Evolutionary conservation across 768 basidiomycete genomes (phyloP).

Genomic region (Agrocybe praecox): DNA sequence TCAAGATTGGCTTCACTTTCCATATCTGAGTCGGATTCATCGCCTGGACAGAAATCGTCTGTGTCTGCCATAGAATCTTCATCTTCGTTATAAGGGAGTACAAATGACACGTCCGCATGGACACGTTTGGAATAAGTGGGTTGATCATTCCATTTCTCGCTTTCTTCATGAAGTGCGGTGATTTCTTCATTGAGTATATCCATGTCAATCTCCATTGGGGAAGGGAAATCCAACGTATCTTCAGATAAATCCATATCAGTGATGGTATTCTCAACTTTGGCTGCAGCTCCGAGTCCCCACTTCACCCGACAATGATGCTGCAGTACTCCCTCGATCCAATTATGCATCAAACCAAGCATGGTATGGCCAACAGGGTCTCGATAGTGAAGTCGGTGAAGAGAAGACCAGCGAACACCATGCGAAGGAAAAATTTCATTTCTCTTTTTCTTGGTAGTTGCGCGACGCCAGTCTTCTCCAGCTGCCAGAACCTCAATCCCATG

Average conservation of each 20-base stretch:
- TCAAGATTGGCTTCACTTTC: no score
- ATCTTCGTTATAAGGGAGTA: not conserved
- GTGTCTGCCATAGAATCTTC: no score
- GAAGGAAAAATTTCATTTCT: not conserved
- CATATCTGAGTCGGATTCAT: no score
- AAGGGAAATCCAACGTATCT: not conserved
- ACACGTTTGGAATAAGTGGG: not conserved
- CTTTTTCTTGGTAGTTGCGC: not conserved
- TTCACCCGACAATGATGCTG: not conserved
- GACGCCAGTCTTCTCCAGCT: not conserved
- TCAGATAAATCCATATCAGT: not conserved
- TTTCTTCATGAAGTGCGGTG: not conserved
- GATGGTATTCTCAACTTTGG: not conserved
- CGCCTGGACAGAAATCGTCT: no score
- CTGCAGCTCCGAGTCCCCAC: not conserved
- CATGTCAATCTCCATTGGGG: not conserved
- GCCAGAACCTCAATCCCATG: not conserved
- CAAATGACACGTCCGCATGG: not conserved
- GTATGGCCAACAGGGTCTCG: not conserved
- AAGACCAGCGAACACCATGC: not conserved
- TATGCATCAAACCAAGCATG: not conserved
- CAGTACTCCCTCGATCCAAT: not conserved
- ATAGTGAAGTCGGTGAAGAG: not conserved
- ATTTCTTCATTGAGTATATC: slow-evolving; percentile 6
- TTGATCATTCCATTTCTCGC: not conserved